A percentile compares a stretch with the other conserved stretches of the same genome.
Evolutionary conservation across 345 rosid genomes (phyloP).

Genomic region (Aquilaria yunnanensis): DNA sequence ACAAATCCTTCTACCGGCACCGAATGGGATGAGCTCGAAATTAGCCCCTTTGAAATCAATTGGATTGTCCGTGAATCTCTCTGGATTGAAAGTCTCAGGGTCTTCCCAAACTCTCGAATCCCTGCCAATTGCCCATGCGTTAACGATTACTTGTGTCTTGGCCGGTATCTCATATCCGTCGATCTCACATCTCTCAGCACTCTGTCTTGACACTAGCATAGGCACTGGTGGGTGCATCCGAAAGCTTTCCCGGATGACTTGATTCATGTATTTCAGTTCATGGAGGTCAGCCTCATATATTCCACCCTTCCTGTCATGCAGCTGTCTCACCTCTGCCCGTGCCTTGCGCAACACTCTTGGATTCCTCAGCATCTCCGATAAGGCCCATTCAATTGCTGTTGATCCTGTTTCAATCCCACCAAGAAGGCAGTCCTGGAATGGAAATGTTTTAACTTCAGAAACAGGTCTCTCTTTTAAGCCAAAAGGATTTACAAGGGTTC

Average conservation of each 20-base stretch:
- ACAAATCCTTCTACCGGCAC: slow-evolving; percentile 23
- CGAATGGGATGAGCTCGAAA: slow-evolving; percentile 21
- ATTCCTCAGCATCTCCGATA: slow-evolving; percentile 18
- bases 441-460: too few relatives aligned
- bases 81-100: slow-evolving; percentile 18
- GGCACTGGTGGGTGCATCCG: slow-evolving; percentile 24
- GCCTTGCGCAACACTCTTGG: slow-evolving; percentile 22
- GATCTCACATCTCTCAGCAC: slow-evolving; percentile 8
- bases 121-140: slow-evolving; percentile 23
- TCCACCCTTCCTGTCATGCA: slow-evolving; percentile 7
- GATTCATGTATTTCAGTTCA: slow-evolving; percentile 12
- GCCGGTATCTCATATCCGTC: slow-evolving; percentile 16
- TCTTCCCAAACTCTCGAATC: slow-evolving; percentile 16
- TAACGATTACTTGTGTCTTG: slow-evolving; percentile 14
- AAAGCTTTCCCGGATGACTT: slow-evolving; percentile 20
- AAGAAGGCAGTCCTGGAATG: slow-evolving; percentile 13
- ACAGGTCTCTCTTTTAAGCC: too few relatives aligned
- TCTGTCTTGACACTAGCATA: slow-evolving; percentile 18
- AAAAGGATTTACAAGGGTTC: too few relatives aligned
- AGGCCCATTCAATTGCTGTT: slow-evolving; percentile 19
- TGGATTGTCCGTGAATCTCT: slow-evolving; percentile 11
- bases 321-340: slow-evolving; percentile 20
- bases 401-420: slow-evolving; percentile 25
- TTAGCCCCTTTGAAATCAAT: slow-evolving; percentile 16
- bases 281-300: slow-evolving; percentile 7